phyloP scores from a whole-genome alignment of 257 asterid genomes.

The Petrea volubilis region DNA sequence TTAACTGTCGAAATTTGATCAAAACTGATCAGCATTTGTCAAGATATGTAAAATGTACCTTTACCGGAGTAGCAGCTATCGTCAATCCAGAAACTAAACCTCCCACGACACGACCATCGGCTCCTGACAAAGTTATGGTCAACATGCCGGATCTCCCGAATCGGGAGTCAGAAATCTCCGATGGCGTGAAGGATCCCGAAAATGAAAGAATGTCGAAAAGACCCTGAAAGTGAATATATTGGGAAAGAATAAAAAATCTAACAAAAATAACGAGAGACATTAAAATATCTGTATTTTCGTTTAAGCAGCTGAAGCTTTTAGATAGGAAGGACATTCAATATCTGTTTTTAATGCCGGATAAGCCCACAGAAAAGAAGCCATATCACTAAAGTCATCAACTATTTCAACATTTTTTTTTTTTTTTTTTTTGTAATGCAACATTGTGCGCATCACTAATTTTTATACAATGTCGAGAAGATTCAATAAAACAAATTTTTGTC shows the following conservation, averaged over 20 bases:
- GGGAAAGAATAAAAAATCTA: neutral
- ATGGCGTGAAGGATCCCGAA: conserved; percentile 78
- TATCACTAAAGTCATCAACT: neutral
- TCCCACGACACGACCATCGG: conserved; percentile 88
- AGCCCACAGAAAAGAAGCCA: neutral
- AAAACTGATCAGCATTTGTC: too few relatives aligned
- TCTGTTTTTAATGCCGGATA: too few relatives aligned
- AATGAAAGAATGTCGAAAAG: conserved; percentile 40
- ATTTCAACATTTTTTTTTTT: neutral
- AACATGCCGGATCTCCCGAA: conserved; percentile 61
- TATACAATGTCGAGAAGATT: neutral
- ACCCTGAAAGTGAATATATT: conserved; percentile 23
- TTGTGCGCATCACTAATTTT: neutral
- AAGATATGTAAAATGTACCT: conserved; percentile 37
- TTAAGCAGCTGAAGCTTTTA: too few relatives aligned
- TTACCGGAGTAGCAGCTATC: conserved; percentile 73
- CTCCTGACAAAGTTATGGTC: conserved; percentile 77
- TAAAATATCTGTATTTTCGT: too few relatives aligned
- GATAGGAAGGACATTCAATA: too few relatives aligned
- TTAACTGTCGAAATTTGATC: too few relatives aligned
- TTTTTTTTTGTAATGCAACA: neutral
- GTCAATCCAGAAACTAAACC: conserved; percentile 75
- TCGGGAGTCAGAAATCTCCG: conserved; percentile 53
- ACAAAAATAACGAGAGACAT: neutral
- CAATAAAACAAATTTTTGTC: neutral